Base-by-base conservation (phyloP, 805 yeast genomes). In the Saturnispora galanensis region DNA sequence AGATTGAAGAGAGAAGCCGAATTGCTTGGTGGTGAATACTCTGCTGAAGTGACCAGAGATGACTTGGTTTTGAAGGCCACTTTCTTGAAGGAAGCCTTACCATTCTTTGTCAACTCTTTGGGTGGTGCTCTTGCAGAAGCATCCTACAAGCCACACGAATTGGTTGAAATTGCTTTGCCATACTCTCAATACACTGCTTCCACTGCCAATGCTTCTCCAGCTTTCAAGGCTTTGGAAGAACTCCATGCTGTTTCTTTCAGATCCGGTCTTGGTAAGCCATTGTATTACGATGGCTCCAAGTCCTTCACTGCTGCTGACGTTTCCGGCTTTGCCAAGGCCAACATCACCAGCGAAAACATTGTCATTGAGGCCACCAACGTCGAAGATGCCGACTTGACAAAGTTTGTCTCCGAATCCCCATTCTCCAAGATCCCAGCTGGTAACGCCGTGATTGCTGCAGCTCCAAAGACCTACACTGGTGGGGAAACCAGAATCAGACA, bases 1-100 rank as follows among this genome's bases (percentile, higher is more conserved):
- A 84, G 97, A 71, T 73, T 89, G 59, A 84, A 88, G 60, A 84
- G 98, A 69, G 98, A 93, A 70, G 70, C 89, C 42, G 98, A 90
- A 71, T 77, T 93, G 53, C 73, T 90, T 53, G 97, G 98, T 55
- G 97, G 96, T 62, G 67, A 66, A 49, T 76, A 87, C 65, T 60
- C 74, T 41, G 71, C 95, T 38, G 57, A 61, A 46, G 81, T 87
- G 56, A 79, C 84, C 65, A 83, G 96, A 72, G 97, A 93, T 63
- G 72, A 81, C 57, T 76, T 93, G 52, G 77, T 84, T 50, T 76
- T 90, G 59, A 74, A 77, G 54, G 81, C 97, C 48, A 73, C 76
- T 56, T 93, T 93, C 71, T 75, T 90, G 67, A 80, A 81, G 63
- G 85, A 84, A 67, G 84, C 81, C 63, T 77, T 93, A 60, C 97